Evolutionary conservation across 768 basidiomycete genomes (phyloP), one percentile per base, ranked within the genome.

Genomic region (Exidia glandulosa): DNA sequence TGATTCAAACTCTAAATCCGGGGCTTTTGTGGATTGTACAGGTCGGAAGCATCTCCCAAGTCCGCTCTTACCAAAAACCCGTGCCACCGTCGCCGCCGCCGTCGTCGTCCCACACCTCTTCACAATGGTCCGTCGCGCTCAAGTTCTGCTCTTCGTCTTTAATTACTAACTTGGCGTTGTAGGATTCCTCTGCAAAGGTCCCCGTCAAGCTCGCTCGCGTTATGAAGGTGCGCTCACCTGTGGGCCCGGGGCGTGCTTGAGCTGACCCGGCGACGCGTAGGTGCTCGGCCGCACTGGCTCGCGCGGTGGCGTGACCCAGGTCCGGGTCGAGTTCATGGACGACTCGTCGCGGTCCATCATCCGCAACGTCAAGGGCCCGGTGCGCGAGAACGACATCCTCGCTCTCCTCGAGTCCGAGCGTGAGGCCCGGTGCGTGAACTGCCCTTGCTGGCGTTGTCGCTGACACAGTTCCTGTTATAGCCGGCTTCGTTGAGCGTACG

Each of bases 311-410:
- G 94, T 98, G 69, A 97, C 94, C 63, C 94, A 97, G 80, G 94
- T 97, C 76, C 92, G 95, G 66, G 96, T 99, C 66, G 96, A 98
- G 73, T 96, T 99, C 80, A 87, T 98, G 88, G 95, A 98, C 73
- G 94, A 98, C 74, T 84, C 90, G 59, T 84, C 86, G 65, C 89
- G 95, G 68, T 88, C 90, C 66, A 96, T 99, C 75, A 95, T 97
- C 76, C 90, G 95, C 58, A 99, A 99, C 78, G 95, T 98, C 66
- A 98, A 98, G 77, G 96, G 96, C 1, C 95, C 96, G 62, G 94
- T 98, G 62, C 80, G 91, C 64, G 88, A 93, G 76, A 84, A 94
- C 74, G 96, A 99, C 73, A 96, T 98, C 70, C 81, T 99, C 63
- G 93, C 94, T 66, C 80, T 99, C 65, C 80, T 98, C 71, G 96